Evolutionary conservation across 1,139 yeast species (phyloP), one percentile per base, ranked within the genome.

Genomic region (Kluyveromyces sp.): DNA sequence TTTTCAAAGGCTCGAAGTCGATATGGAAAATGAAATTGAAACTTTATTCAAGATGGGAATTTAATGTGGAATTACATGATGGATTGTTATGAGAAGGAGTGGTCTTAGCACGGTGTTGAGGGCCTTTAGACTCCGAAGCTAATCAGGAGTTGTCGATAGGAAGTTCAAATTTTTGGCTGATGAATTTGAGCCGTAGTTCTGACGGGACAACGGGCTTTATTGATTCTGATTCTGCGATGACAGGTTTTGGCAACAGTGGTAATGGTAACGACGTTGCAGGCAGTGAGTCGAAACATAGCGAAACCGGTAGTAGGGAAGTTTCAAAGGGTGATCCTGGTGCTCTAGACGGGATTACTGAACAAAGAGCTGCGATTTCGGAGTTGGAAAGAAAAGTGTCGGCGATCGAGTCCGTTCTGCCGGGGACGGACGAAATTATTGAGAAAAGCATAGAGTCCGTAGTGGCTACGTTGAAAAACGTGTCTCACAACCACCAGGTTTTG

Each of bases 401-500:
- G 25, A 41, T 56, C 12, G 54, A 54, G 36, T 36, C 47, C 4
- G 35, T 51, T 17, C 30, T 55, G n/a, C 34, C 50, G 4, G 42
- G 49, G 7, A 51, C 52, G 8, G 56, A 57, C 29, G 41, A 45
- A 11, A 40, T 46, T 3, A 42, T 48, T 16, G 50, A 50, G n/a
- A 37, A 45, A 16, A 48, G 57, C 1, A 40, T 57, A 15, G 47
- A 50, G 18, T 48, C 56, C 33, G 39, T 60, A 29, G 44, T 56
- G 13, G 43, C 49, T 11, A 52, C 63, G 8, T 46, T 61, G 19
- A 57, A 55, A 43, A 60, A 56, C 12, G 44, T 63, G 6, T 52
- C 62, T 9, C 56, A 61, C 39, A 63, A 63, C 42, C 66, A 63
- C 44, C 46, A 55, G 13, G 58, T 59, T 2, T 46, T 63, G 28